Evolutionary conservation across 1,284 basidiomycete genomes (phyloP), one percentile per base, ranked within the genome.

Genomic region (Malassezia sp.): DNA sequence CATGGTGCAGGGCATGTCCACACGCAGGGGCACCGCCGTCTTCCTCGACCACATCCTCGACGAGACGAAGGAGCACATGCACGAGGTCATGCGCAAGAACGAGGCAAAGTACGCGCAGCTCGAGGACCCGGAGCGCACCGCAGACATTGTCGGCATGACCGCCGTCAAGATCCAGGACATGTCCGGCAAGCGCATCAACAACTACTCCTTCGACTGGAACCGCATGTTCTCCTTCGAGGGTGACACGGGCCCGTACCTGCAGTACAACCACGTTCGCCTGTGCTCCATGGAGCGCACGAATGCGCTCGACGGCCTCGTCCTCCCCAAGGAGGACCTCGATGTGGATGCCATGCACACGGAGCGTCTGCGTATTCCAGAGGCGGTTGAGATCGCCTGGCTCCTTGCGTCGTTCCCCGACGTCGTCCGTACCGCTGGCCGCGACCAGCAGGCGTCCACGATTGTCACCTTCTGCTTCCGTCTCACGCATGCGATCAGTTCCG

Each of bases 141-240:
- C 81, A 52, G 78, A 79, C 60, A 85, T 95, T 70, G 81, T 96
- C 46, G 93, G 91, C 23, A 86, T 93, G 67, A 86, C 88, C 0
- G 90, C 88, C 6, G 83, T 99, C 67, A 97, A 97, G 76, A 90
- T 99, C 60, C 93, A 97, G 73, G 91, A 97, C 71, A 89, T 96
- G 88, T 77, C 82, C 32, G 87, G 85, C 21, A 95, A 90, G 73
- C 89, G 91, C 54, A 84, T 93, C 72, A 93, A 93, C 74, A 90
- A 93, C 75, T 97, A 97, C 74, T 82, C 78, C 12, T 96, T 95
- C 74, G 84, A 90, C 73, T 90, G 86, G 82, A 80, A 84, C 57
- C 81, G 90, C 41, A 93, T 95, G 85, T 80, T 85, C 43, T 87
- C 85, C 26, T 96, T 95, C 70, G 88, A 95, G 71, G 91, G 91